These are phyloP conservation scores for Peronospora belbahrii DNA, from an alignment of 352 stramenopile genomes.

Conservation along the genomic window DNA sequence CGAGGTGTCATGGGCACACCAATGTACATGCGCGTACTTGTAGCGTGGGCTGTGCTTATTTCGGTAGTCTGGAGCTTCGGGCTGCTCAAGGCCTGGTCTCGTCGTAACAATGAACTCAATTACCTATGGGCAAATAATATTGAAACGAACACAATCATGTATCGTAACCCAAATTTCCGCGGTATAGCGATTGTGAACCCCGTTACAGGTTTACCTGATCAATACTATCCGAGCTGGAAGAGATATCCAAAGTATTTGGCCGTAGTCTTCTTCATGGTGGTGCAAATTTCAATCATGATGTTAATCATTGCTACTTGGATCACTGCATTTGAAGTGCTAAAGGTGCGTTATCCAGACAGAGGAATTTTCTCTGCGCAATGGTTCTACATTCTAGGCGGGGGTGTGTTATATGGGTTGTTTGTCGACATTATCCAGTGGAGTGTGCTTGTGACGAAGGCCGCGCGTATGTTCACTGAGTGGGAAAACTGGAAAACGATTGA, in stretches of 20 bases:
- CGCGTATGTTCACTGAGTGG: constrained; percentile 68
- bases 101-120: constrained; percentile 68
- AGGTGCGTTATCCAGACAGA: constrained; percentile 58
- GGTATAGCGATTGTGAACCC: constrained; percentile 53
- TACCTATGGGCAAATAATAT: constrained; percentile 64
- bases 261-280: constrained; percentile 55
- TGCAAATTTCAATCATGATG: constrained; percentile 85
- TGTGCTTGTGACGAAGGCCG: constrained; percentile 63
- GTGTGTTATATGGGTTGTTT: constrained; percentile 73
- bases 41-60: constrained; percentile 63
- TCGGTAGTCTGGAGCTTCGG: constrained; percentile 80
- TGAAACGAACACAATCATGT: constrained; percentile 58
- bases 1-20: constrained; percentile 49
- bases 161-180: constrained; percentile 64
- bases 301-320: constrained; percentile 79
- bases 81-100: constrained; percentile 72
- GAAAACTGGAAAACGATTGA: constrained; percentile 84
- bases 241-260: constrained; percentile 66
- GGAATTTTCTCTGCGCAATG: constrained; percentile 70
- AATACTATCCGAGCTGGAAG: constrained; percentile 71
- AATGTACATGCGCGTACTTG: constrained; percentile 79
- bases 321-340: constrained; percentile 66
- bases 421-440: constrained; percentile 82
- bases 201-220: constrained; percentile 48
- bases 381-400: constrained; percentile 72